Base-by-base conservation (phyloP, 495 filamentous ascomycete species). In the Penicillium ucsense region DNA sequence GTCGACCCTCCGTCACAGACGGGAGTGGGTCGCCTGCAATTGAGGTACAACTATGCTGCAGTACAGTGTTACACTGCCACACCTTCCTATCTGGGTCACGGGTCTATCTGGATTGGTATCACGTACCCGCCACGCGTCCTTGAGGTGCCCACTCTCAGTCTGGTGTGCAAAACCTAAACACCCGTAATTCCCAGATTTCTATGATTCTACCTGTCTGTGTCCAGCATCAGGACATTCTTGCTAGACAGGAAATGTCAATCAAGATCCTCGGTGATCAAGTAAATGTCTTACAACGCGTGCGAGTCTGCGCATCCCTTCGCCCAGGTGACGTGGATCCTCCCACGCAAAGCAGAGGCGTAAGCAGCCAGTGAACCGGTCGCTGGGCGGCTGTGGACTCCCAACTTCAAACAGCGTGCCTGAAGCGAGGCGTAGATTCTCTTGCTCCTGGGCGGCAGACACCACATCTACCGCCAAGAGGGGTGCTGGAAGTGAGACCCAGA, bases 301-400 rank as follows among this genome's bases (percentile, higher is more conserved):
- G 35, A 92, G 60, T 50, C 84, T 74, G 61, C 61, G 57, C 7
- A 92, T 73, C 0, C 85, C 88, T 57, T 89, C 84, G 2, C 56
- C 70, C n/a, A 94, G 51, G 43, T 74, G 65, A n/a, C 72, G 72
- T 58, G 80, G 80, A 12, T 82, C 76, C 66, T 83, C 86, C 82
- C 83, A 91, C 7, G 85, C 74, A 62, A 87, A 89, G 50, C 83
- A 87, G 6, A 94, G 54, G 38, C 88, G 73, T 10, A 92, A 47
- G 34, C 69, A 61, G 32, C 70, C 50, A 29, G 64, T 63, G 59
- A 89, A 86, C 46, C 59, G 65, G 43, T 66, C 61, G 10, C 51
- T 61, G 3, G 59, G 56, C 4, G 45, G 44, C 35, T 46, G 45
- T 37, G 71, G 62, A 53, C 88, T 77, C 34, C 77, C 76, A 3